A percentile compares a stretch with the other conserved stretches of the same genome.
Conservation (phyloP, 116 monocot species). For the Cymodocea nodosa region DNA sequence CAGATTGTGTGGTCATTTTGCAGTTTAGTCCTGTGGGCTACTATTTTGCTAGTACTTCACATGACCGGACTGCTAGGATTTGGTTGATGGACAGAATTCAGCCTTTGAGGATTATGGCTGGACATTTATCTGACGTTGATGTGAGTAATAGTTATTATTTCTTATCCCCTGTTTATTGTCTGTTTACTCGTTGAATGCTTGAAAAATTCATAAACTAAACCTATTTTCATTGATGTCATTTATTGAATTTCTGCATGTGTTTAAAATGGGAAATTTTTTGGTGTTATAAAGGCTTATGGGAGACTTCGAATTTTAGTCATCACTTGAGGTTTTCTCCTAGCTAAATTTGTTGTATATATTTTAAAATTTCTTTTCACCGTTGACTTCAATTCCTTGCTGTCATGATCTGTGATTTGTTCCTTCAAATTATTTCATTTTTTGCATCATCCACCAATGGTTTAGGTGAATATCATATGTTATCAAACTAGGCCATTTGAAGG, state of each 20-base stretch:
- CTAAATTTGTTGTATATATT: too few relatives aligned
- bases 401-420: too few relatives aligned
- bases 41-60: constrained; percentile 95
- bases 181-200: neutral
- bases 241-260: neutral
- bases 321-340: too few relatives aligned
- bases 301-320: too few relatives aligned
- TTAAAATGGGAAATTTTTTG: neutral
- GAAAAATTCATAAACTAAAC: neutral
- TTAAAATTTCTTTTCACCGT: too few relatives aligned
- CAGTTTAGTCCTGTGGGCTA: constrained; percentile 99
- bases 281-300: too few relatives aligned
- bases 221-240: neutral
- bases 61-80: constrained; percentile 96
- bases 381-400: too few relatives aligned
- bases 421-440: too few relatives aligned
- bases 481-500: too few relatives aligned
- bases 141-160: constrained; percentile 11
- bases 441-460: too few relatives aligned
- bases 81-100: constrained; percentile 99
- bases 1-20: neutral
- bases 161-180: neutral
- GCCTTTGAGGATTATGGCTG: constrained; percentile 95
- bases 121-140: constrained; percentile 91
- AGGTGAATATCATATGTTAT: too few relatives aligned